Percentiles rank a stretch among this genome's conserved stretches.
Conservation (phyloP, 2,329 filamentous ascomycete genomes). For the Colletotrichum higginsianum region DNA sequence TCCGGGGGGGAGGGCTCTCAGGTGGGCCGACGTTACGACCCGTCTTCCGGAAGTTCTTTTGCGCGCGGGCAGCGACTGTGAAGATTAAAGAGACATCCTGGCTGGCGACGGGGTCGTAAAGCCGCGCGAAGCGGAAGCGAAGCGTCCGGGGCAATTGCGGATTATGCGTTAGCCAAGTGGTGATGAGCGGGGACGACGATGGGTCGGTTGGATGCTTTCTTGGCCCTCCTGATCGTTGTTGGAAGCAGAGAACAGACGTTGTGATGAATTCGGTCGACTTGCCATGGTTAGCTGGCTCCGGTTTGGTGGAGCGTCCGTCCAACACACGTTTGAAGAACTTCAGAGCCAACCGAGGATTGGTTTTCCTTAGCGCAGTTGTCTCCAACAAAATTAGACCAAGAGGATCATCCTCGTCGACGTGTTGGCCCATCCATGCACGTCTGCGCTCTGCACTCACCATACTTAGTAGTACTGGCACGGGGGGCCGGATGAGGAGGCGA, state of each 20-base stretch:
- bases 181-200: background rate
- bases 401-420: constrained; percentile 1
- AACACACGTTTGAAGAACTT: background rate
- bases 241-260: background rate
- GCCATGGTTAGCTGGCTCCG: constrained; percentile 3
- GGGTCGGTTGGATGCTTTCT: background rate
- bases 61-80: background rate
- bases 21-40: constrained; percentile 3
- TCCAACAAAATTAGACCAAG: constrained; percentile 1
- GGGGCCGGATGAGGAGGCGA: background rate
- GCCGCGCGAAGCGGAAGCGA: background rate
- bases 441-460: background rate
- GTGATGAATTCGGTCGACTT: background rate
- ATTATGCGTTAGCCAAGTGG: background rate
- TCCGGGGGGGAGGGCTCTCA: background rate
- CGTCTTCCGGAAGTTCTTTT: constrained; percentile 1
- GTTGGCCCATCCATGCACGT: background rate
- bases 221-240: constrained; percentile 1
- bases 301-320: constrained; percentile 7
- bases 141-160: background rate
- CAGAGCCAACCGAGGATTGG: background rate
- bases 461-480: background rate
- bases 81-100: background rate
- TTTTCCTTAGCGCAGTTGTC: background rate
- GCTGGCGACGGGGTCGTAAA: background rate